Evolutionary conservation across 768 basidiomycete species (phyloP).

Genomic region (Psilocybe cubensis): DNA sequence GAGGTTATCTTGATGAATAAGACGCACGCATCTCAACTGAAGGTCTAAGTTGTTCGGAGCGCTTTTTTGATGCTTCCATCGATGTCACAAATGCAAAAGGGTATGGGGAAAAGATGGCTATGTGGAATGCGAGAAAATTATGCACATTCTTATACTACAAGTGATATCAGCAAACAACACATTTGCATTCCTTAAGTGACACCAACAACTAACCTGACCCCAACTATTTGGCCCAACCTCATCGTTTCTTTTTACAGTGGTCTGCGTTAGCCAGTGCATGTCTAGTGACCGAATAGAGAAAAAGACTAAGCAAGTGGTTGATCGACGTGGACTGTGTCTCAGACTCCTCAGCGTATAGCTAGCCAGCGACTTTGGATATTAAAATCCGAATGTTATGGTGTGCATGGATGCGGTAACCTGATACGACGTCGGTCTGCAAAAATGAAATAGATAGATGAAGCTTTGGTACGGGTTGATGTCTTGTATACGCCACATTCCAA

Average conservation of each 20-base stretch:
- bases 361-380: no score
- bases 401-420: no score
- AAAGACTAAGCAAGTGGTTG: no score
- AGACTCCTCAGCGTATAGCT: no score
- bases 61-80: not conserved
- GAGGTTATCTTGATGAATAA: not conserved
- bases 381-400: no score
- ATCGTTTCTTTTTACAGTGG: not conserved
- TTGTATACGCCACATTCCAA: no score
- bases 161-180: not conserved
- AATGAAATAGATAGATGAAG: no score
- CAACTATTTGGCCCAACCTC: not conserved
- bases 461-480: no score
- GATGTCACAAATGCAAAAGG: not conserved
- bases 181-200: not conserved
- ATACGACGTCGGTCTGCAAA: no score
- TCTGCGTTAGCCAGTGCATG: not conserved
- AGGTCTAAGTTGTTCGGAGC: slow-evolving; percentile 1
- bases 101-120: not conserved
- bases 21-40: slow-evolving; percentile 9
- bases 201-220: not conserved
- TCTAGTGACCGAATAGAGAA: no score
- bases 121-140: not conserved
- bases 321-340: no score
- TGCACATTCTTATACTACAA: not conserved